Base-by-base conservation (phyloP, 2,329 filamentous ascomycete species). In the Clonostachys sp. region DNA sequence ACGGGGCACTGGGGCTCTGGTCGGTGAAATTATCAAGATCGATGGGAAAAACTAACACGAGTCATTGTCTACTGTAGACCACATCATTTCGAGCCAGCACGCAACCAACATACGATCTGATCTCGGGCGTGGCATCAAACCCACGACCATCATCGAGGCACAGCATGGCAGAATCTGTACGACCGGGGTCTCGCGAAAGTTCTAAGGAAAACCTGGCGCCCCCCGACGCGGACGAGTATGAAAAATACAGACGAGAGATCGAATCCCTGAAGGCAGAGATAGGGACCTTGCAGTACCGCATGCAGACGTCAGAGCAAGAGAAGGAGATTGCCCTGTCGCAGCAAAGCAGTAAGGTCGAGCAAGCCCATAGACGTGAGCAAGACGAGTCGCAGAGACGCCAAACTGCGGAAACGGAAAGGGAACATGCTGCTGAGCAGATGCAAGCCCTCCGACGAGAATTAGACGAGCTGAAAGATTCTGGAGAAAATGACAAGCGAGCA, bases 191-290 rank as follows among this genome's bases (percentile, higher is more conserved):
- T 42, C 72, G 70, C 52, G 78, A 82, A 48, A 81, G 78, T 59
- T 78, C 68, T 51, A 83, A 80, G 58, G 81, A 80, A 58, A 83
- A 83, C 58, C 70, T 78, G 55, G 75, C 78, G 34, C 80, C 80
- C 0, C 70, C 76, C 2, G 80, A 82, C 49, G 73, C 74, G n/a
- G 75, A 81, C 49, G 73, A 77, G 47, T 80, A 81, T 58, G 80
- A 83, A 58, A 74, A 71, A 42, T 80, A 78, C 59, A 72, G 74
- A 44, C 75, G 70, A 47, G 71, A 72, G 35, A 80, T 78, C 50
- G 91, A 97, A 59, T 86, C 91, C 53, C 76, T 97, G 24, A 91
- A 92, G 60, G 89, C 92, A 3, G 90, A 96, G 66, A 75, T 97
- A 40, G 94, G 91, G 51, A 89, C 90, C 0, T 73, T 96, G 45